Evolutionary conservation across 2,329 filamentous ascomycete genomes (phyloP), one percentile per base, ranked within the genome.

Genomic region (Fusarium lyarnte): DNA sequence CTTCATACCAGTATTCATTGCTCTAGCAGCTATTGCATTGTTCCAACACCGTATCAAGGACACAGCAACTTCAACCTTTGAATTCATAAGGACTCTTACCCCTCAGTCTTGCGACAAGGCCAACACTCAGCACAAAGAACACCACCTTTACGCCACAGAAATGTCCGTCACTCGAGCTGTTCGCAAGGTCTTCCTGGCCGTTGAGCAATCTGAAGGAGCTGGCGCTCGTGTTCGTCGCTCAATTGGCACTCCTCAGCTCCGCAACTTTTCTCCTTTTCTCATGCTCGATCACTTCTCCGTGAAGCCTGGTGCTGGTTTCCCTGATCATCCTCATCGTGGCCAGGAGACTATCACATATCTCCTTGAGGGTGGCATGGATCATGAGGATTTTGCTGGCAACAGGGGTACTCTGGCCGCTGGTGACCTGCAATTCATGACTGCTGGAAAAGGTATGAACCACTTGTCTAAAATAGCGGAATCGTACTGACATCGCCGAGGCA

Each of bases 391-490:
- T 76, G 91, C 93, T 5, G 94, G 94, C 17, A 91, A 96, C 84
- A 88, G 88, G 54, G 96, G 95, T 64, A 96, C 93, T 7, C 94
- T 98, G 75, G 87, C 92, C 68, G 84, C 92, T 0, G 95, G 95
- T n/a, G 95, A 98, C 80, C 84, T 98, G 52, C 95, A 98, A 80
- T 98, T 98, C 87, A 98, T 98, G 96, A 98, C 95, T 0, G 95
- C 95, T 2, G 95, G 95, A 8, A 86, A 68, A 63, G 65, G 65
- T 68, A 41, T 25, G 63, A 13, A 47, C 29, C 23, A 6, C 17
- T 19, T 5, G 23, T 12, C 13, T 16, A 23, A 4, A 29, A 29
- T 23, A 29, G 11, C 19, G 16, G 23, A 23, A 29, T 29, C 33
- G 33, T 36, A 41, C 57, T 68, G 23, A 68, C 63, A 33, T 31